phyloP scores from a whole-genome alignment of 2,329 filamentous ascomycete genomes.

The Claviceps sorghi region DNA sequence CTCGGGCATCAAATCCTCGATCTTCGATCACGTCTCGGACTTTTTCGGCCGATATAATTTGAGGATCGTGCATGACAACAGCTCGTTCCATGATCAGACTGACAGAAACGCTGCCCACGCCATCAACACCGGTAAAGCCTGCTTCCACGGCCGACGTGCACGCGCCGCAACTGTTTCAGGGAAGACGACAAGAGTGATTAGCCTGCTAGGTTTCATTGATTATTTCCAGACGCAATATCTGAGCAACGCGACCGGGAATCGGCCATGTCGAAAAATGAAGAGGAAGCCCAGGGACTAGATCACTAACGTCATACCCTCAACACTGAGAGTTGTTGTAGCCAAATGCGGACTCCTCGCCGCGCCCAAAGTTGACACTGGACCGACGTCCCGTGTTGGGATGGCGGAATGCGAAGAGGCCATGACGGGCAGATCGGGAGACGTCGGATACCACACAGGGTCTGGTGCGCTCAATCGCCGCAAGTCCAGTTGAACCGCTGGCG shows the following conservation, averaged over 20 bases:
- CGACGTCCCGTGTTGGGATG: slow-evolving; percentile 28
- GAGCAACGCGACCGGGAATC: slow-evolving; percentile 20
- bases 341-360: slow-evolving; percentile 41
- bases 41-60: slow-evolving; percentile 55
- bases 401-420: slow-evolving; percentile 40
- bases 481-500: not conserved
- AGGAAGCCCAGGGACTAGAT: not conserved
- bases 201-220: not conserved
- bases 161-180: slow-evolving; percentile 59
- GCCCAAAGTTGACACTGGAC: slow-evolving; percentile 10
- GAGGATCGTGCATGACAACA: slow-evolving; percentile 80
- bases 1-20: slow-evolving; percentile 76
- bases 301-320: slow-evolving; percentile 71
- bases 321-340: slow-evolving; percentile 79
- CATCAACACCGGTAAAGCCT: slow-evolving; percentile 69
- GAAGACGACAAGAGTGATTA: not conserved
- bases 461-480: not conserved
- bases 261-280: slow-evolving; percentile 6
- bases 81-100: slow-evolving; percentile 91
- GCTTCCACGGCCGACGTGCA: slow-evolving; percentile 93
- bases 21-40: slow-evolving; percentile 82
- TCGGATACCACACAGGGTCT: not conserved
- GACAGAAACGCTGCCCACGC: slow-evolving; percentile 75
- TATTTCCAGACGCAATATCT: not conserved
- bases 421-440: not conserved